Conservation (phyloP, 192 early-diverging fungal genomes). For the Backusella macrospora region DNA sequence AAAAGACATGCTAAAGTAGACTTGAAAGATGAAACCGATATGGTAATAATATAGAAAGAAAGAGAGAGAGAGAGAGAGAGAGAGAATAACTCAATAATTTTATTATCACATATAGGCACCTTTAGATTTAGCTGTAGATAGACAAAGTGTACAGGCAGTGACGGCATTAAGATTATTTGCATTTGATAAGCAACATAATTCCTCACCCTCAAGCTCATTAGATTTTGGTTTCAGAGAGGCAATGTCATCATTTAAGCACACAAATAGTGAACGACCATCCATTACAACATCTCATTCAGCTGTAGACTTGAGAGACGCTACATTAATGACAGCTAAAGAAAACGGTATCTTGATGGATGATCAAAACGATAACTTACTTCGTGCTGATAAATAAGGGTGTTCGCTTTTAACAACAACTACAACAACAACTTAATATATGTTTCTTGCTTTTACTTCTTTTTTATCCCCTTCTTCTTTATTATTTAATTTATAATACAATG, state of each 20-base stretch:
- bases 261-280: not conserved
- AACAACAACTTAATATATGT: not conserved
- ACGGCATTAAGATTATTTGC: constrained; percentile 39
- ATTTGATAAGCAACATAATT: constrained; percentile 46
- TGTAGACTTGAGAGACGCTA: constrained; percentile 26
- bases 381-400: not conserved
- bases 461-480: not conserved
- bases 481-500: constrained; percentile 15
- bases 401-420: too few species aligned
- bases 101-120: constrained; percentile 44
- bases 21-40: constrained; percentile 67
- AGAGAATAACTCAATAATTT: not conserved
- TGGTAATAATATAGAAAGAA: constrained; percentile 39
- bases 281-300: constrained; percentile 35
- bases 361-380: constrained; percentile 4
- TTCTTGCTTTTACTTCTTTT: too few species aligned
- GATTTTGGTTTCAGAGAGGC: constrained; percentile 49
- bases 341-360: not conserved
- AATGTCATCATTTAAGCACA: constrained; percentile 44
- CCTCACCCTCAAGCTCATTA: constrained; percentile 37
- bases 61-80: not conserved
- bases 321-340: not conserved
- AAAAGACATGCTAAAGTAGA: constrained; percentile 76
- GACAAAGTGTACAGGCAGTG: constrained; percentile 10
- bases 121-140: constrained; percentile 51